These are phyloP conservation scores for Pouteria campechiana DNA, from an alignment of 179 eudicot species.

Conservation along the genomic window DNA sequence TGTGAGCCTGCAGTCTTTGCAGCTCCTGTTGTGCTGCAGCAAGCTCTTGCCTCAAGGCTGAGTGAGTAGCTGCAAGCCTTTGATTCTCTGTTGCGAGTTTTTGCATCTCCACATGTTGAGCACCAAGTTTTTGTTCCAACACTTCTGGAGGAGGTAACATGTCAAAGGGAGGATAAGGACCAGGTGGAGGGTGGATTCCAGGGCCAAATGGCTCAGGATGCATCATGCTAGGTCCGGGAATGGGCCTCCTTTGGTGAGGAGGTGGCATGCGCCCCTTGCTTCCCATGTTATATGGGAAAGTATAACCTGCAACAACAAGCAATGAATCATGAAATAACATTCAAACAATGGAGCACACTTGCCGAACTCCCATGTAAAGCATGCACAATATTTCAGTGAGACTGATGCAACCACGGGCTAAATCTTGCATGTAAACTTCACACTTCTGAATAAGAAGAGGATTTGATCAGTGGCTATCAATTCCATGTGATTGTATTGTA, in stretches of 20 bases:
- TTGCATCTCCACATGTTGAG: slow-evolving; percentile 78
- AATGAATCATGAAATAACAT: no score
- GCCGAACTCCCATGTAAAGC: no score
- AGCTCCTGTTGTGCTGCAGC: slow-evolving; percentile 86
- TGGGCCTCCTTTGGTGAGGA: slow-evolving; percentile 63
- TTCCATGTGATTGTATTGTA: no score
- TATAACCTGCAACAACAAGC: no score
- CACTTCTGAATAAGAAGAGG: no score
- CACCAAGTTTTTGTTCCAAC: slow-evolving; percentile 81
- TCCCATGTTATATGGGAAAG: slow-evolving; percentile 38
- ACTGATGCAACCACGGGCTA: no score
- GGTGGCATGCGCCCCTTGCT: slow-evolving; percentile 90
- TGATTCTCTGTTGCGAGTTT: slow-evolving; percentile 77
- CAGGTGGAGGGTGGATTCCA: slow-evolving; percentile 52
- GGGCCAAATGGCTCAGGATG: slow-evolving; percentile 50
- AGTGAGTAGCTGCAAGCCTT: slow-evolving; percentile 92
- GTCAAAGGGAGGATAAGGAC: slow-evolving; percentile 64
- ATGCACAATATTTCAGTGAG: no score
- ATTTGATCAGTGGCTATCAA: no score
- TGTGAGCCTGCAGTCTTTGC: slow-evolving; percentile 54
- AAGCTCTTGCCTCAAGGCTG: slow-evolving; percentile 72
- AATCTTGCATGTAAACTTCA: no score
- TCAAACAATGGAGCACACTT: no score
- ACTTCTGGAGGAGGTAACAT: slow-evolving; percentile 76
- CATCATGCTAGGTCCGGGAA: slow-evolving; percentile 52